Evolutionary conservation across 306 rosid genomes (phyloP).

Genomic region (Alnus rubra): DNA sequence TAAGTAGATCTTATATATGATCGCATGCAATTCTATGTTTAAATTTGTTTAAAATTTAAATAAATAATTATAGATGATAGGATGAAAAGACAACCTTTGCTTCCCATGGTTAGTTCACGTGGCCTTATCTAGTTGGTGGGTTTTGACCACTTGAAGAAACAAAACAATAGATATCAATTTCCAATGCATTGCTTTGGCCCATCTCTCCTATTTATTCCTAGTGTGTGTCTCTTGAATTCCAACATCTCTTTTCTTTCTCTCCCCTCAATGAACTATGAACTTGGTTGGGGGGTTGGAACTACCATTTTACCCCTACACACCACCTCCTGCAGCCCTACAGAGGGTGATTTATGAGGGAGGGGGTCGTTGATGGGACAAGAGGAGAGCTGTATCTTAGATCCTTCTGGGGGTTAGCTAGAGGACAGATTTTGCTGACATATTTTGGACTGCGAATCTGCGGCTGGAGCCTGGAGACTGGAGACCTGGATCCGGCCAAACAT

Average conservation of each 20-base stretch:
- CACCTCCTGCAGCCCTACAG: background rate
- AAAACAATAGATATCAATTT: conserved; percentile 51
- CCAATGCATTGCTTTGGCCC: conserved; percentile 49
- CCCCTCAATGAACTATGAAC: background rate
- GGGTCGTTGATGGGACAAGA: conserved; percentile 37
- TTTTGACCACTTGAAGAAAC: conserved; percentile 35
- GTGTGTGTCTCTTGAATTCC: conserved; percentile 61
- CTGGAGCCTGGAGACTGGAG: conserved; percentile 11
- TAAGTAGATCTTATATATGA: too few species aligned
- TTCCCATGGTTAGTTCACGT: conserved; percentile 41
- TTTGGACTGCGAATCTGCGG: conserved; percentile 37
- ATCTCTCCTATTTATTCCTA: conserved; percentile 31
- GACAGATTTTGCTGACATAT: conserved; percentile 49
- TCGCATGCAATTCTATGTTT: too few species aligned
- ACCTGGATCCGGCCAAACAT: conserved; percentile 38
- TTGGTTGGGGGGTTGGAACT: background rate
- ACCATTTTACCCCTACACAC: conserved; percentile 34
- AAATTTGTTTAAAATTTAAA: too few species aligned
- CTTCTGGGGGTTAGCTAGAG: conserved; percentile 9
- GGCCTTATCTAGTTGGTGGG: conserved; percentile 24
- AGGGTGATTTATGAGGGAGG: background rate
- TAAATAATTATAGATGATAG: too few species aligned
- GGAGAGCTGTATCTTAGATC: background rate
- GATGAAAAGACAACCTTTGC: conserved; percentile 14
- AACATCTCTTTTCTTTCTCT: conserved; percentile 32